These are phyloP conservation scores for Hemisphaericaspora subhashii DNA, from an alignment of 1,139 yeast genomes.

Conservation along the genomic window DNA sequence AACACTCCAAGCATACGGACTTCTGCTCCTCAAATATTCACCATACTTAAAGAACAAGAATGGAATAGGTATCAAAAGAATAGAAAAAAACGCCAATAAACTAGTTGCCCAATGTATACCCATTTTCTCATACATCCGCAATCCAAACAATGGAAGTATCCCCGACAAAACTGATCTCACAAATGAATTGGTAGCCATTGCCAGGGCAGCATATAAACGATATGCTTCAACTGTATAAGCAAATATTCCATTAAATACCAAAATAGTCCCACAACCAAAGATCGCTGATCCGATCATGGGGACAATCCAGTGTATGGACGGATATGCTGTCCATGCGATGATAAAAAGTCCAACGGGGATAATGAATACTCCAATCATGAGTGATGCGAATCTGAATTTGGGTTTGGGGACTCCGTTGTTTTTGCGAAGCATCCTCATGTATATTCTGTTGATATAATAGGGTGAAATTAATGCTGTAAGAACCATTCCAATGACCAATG, in stretches of 20 bases:
- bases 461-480: conserved; percentile 26
- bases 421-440: conserved; percentile 20
- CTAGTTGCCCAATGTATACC: conserved; percentile 46
- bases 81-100: conserved; percentile 34
- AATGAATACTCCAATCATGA: conserved; percentile 35
- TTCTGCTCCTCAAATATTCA: conserved; percentile 25
- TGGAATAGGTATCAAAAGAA: conserved; percentile 38
- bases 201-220: conserved; percentile 40
- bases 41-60: conserved; percentile 37
- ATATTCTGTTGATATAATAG: conserved; percentile 21
- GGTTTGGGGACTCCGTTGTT: conserved; percentile 37
- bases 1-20: conserved; percentile 26
- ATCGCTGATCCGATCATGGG: conserved; percentile 40
- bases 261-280: conserved; percentile 37
- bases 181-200: conserved; percentile 43
- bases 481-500: conserved; percentile 50
- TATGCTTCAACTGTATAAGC: conserved; percentile 43
- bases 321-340: conserved; percentile 42
- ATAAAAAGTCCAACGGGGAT: conserved; percentile 40
- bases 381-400: conserved; percentile 37
- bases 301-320: conserved; percentile 40
- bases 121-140: conserved; percentile 34
- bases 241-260: conserved; percentile 42
- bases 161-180: conserved; percentile 40
- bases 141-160: conserved; percentile 39